Percentiles rank a stretch among this genome's conserved stretches.
These are phyloP conservation scores for Fusarium sp. DNA, from an alignment of 2,329 filamentous ascomycete species.

Conservation along the genomic window DNA sequence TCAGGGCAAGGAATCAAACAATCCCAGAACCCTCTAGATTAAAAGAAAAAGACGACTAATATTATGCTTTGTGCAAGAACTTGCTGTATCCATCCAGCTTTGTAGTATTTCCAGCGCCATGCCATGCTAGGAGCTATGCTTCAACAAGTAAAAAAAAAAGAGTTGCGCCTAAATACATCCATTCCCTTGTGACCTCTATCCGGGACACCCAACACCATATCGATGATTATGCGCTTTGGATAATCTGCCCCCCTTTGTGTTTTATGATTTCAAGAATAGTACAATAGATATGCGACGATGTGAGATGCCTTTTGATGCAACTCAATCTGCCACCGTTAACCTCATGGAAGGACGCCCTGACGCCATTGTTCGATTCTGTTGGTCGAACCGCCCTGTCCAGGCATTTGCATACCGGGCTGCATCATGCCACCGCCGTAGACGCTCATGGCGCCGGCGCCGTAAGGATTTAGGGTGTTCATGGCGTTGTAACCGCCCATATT, in stretches of 20 bases:
- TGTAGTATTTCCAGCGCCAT: constrained; percentile 39
- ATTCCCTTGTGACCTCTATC: constrained; percentile 20
- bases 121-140: constrained; percentile 43
- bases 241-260: neutral
- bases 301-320: neutral
- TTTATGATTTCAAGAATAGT: constrained; percentile 20
- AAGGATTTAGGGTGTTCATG: constrained; percentile 39
- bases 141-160: constrained; percentile 24
- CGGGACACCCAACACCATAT: constrained; percentile 27
- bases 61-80: constrained; percentile 17
- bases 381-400: constrained; percentile 44
- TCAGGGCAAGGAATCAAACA: constrained; percentile 1
- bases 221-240: constrained; percentile 11
- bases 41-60: constrained; percentile 17
- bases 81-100: constrained; percentile 26
- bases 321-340: neutral
- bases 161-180: constrained; percentile 5
- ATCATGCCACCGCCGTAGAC: constrained; percentile 48
- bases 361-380: constrained; percentile 58
- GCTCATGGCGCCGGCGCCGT: constrained; percentile 38
- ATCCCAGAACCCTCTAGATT: constrained; percentile 9
- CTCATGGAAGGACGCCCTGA: constrained; percentile 53
- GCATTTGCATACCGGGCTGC: constrained; percentile 46
- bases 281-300: constrained; percentile 12
- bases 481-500: constrained; percentile 39